These are phyloP conservation scores for Taiozyma onychis DNA, from an alignment of 1,139 yeast genomes.

Conservation along the genomic window DNA sequence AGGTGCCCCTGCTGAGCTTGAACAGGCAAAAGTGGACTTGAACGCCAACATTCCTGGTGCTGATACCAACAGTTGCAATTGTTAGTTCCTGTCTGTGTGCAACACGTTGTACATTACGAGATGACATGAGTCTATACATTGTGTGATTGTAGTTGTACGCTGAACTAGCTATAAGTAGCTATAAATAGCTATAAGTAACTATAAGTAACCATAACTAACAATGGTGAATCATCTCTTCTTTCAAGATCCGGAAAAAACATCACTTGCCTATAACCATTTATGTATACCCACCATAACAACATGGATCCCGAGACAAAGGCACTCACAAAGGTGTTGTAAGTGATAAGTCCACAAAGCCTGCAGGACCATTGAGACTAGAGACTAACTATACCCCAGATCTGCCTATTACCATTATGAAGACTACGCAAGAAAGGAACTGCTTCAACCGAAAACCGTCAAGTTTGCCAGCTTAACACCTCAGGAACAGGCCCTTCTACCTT, in stretches of 20 bases:
- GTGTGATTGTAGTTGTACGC: neutral
- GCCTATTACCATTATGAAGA: slow-evolving; percentile 12
- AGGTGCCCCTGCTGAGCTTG: slow-evolving; percentile 8
- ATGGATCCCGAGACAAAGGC: slow-evolving; percentile 2
- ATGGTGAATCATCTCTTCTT: too few species aligned
- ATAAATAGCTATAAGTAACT: too few species aligned
- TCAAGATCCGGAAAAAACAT: too few species aligned
- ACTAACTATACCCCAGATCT: neutral
- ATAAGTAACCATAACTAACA: too few species aligned
- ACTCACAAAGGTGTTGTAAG: slow-evolving; percentile 5
- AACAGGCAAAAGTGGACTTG: slow-evolving; percentile 32
- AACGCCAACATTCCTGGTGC: slow-evolving; percentile 27
- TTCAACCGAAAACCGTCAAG: slow-evolving; percentile 30
- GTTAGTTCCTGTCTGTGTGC: slow-evolving; percentile 15
- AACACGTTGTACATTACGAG: neutral
- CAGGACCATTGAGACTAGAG: too few species aligned
- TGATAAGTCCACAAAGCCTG: neutral
- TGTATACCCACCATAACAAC: too few species aligned
- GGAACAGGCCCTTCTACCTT: slow-evolving; percentile 43
- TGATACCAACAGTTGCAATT: slow-evolving; percentile 25
- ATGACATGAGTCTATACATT: neutral
- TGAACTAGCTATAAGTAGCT: too few species aligned
- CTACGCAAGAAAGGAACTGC: slow-evolving; percentile 17
- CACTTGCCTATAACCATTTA: too few species aligned
- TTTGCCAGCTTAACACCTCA: slow-evolving; percentile 31